Base-by-base conservation (phyloP, 106 monocot genomes). In the Platanthera guangdongensis region DNA sequence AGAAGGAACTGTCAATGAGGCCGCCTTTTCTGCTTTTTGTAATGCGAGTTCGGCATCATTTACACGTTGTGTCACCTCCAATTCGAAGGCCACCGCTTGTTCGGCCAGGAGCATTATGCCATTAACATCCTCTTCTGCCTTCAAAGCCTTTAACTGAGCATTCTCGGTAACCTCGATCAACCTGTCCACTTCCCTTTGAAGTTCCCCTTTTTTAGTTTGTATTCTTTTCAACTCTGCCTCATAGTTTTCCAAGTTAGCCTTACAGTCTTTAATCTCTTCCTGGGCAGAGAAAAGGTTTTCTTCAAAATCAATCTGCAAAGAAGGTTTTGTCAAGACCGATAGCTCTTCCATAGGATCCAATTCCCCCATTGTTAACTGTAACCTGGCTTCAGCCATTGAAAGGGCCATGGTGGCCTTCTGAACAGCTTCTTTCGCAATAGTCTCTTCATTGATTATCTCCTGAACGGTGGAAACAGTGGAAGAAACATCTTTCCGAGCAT, bases 21-120 rank as follows among this genome's bases (percentile, higher is more conserved):
- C 48, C 4, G 77, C 84, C 74, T 92, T 89, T 75, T 91, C 94
- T 9, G 82, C 89, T 77, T 81, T 89, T 78, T 85, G 91, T 51
- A 97, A 63, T 57, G 86, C 89, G 57, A 97, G 84, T 78, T 97
- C 91, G 28, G 97, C 97, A 90, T 97, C 97, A 74, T 92, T 94
- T 5, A 88, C 94, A 52, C 57, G 82, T 57, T 97, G 91, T 19
- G 91, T 82, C 5, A 83, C 97, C 78, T 97, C 97, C 72, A 97
- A 55, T 76, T 97, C 97, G 81, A 84, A 87, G 79, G 91, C 91
- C 64, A 97, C 83, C 18, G 94, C 97, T 77, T 94, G 85, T 75
- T 97, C 97, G 65, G 97, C 97, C 45, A 97, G 62, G 75, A 86
- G 83, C 97, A 97, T 97, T 76, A 97, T 89, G 75, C 88, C 86